Conservation (phyloP, 1,284 basidiomycete species). For the Fomes fomentarius region DNA sequence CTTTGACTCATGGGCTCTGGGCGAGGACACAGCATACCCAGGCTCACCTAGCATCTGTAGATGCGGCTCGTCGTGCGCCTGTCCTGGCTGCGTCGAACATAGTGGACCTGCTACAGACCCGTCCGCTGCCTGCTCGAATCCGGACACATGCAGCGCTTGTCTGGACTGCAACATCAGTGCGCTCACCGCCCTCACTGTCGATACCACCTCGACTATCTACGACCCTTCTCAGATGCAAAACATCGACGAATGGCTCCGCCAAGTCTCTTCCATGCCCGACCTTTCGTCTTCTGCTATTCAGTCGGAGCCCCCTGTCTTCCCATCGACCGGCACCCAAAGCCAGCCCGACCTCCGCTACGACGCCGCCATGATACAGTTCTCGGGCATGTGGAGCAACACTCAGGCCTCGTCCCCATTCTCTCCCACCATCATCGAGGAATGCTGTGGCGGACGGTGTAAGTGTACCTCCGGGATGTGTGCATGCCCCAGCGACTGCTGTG, state of each 20-base stretch:
- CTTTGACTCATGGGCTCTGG: slow-evolving; percentile 8
- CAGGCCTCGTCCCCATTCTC: slow-evolving; percentile 5
- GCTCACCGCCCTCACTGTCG: slow-evolving; percentile 38
- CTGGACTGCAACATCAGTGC: slow-evolving; percentile 54
- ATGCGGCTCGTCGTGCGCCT: slow-evolving; percentile 57
- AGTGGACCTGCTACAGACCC: slow-evolving; percentile 38
- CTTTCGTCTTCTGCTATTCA: background rate
- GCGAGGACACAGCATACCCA: background rate
- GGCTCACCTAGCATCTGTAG: slow-evolving; percentile 41
- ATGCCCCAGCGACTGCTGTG: slow-evolving; percentile 38
- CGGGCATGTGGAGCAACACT: slow-evolving; percentile 27
- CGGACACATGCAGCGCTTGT: slow-evolving; percentile 54
- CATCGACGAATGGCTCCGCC: slow-evolving; percentile 56
- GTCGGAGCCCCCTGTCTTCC: slow-evolving; percentile 4
- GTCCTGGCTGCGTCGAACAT: slow-evolving; percentile 56
- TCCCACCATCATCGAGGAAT: slow-evolving; percentile 27
- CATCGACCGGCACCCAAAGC: background rate
- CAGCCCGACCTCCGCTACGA: slow-evolving; percentile 25
- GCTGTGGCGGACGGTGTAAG: slow-evolving; percentile 37
- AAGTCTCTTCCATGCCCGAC: slow-evolving; percentile 30
- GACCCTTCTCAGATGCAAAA: slow-evolving; percentile 35
- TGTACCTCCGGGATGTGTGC: slow-evolving; percentile 39
- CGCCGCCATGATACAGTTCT: slow-evolving; percentile 23
- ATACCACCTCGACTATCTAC: slow-evolving; percentile 17
- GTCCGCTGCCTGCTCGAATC: slow-evolving; percentile 44